These are phyloP conservation scores for Yamadazyma philogaea DNA, from an alignment of 805 yeast genomes.

Conservation along the genomic window DNA sequence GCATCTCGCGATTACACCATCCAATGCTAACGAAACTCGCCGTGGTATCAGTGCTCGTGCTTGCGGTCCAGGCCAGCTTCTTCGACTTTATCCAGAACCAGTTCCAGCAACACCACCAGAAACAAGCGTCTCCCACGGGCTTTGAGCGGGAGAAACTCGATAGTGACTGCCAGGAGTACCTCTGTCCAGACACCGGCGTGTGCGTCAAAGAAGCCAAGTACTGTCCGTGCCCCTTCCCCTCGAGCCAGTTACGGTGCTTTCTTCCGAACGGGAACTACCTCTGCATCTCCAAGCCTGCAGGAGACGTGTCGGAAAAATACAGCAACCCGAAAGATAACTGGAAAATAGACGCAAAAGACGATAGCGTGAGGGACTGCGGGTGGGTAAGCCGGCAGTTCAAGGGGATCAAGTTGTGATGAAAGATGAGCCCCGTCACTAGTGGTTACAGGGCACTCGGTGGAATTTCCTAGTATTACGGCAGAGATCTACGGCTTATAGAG, in stretches of 20 bases:
- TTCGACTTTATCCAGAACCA: constrained; percentile 35
- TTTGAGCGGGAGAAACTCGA: constrained; percentile 38
- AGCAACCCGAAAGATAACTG: constrained; percentile 43
- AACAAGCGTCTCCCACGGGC: constrained; percentile 15
- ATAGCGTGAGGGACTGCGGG: constrained; percentile 68
- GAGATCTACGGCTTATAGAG: too few relatives aligned
- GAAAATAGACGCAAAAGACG: constrained; percentile 50
- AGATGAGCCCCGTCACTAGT: too few relatives aligned
- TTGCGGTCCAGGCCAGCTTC: constrained; percentile 23
- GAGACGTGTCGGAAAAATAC: constrained; percentile 29
- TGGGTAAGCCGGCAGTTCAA: constrained; percentile 73
- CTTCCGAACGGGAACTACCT: constrained; percentile 68
- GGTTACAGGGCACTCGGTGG: too few relatives aligned
- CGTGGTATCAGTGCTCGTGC: constrained; percentile 12
- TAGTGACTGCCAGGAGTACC: constrained; percentile 55
- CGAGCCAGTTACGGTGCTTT: constrained; percentile 76
- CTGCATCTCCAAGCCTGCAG: constrained; percentile 82
- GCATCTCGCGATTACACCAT: not conserved
- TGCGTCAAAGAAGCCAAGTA: constrained; percentile 70
- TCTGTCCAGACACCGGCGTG: constrained; percentile 78
- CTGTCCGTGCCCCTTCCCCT: constrained; percentile 91
- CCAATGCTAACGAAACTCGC: not conserved
- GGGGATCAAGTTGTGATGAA: not conserved
- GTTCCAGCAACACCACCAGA: constrained; percentile 17
- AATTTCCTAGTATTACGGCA: not conserved